phyloP scores from a whole-genome alignment of 106 monocot genomes.

The Dioscorea alata region DNA sequence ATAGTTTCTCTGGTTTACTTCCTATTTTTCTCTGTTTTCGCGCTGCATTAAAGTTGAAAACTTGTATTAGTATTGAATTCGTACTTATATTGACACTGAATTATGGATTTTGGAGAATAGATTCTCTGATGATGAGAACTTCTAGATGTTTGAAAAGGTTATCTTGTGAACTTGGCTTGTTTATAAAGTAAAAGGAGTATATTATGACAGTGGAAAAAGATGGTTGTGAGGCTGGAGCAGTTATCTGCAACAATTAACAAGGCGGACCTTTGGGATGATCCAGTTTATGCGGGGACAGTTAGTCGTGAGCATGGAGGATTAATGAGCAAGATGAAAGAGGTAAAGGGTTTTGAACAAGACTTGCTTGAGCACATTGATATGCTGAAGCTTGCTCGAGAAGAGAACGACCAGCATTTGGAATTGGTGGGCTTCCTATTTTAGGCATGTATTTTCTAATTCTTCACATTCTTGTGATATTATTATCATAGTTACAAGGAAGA shows the following conservation, averaged over 20 bases:
- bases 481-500: background rate
- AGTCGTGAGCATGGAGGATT: constrained; percentile 89
- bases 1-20: no score
- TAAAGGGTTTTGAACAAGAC: constrained; percentile 70
- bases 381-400: constrained; percentile 91
- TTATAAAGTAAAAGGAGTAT: background rate
- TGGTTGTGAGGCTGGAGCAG: constrained; percentile 50
- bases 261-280: constrained; percentile 85
- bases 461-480: background rate
- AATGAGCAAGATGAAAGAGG: constrained; percentile 80
- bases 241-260: constrained; percentile 59
- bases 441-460: constrained; percentile 19
- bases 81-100: no score
- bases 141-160: no score
- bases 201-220: constrained; percentile 75
- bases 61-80: no score
- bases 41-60: no score
- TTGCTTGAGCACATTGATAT: constrained; percentile 93
- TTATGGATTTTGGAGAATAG: no score
- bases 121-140: no score
- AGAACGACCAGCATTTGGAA: constrained; percentile 75
- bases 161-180: background rate
- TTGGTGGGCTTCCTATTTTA: constrained; percentile 45
- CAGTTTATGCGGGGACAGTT: constrained; percentile 69
- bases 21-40: no score